phyloP scores from a whole-genome alignment of 345 rosid species.

The Gossypium bickii region DNA sequence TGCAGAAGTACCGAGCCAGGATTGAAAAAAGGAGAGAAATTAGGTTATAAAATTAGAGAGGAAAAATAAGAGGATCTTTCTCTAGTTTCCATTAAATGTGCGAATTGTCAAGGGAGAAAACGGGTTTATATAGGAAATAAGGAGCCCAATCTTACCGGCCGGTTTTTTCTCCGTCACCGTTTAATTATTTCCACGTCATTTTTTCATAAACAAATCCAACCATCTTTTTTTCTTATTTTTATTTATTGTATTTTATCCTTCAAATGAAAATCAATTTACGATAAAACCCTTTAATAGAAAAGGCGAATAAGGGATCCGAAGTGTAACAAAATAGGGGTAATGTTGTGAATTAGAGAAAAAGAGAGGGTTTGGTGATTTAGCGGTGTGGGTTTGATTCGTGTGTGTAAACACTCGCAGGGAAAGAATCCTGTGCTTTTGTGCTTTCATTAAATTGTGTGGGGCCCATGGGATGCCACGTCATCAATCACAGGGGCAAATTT shows the following conservation, averaged over 20 bases:
- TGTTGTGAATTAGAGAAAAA: neutral
- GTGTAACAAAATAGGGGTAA: neutral
- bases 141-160: slow-evolving; percentile 31
- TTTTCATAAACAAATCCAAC: neutral
- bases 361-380: neutral
- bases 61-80: slow-evolving; percentile 8
- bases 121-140: slow-evolving; percentile 55
- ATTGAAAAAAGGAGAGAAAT: neutral
- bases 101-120: slow-evolving; percentile 9
- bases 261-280: neutral
- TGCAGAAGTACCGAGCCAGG: slow-evolving; percentile 20
- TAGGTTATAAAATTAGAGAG: neutral
- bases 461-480: slow-evolving; percentile 4
- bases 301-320: neutral
- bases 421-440: slow-evolving; percentile 9
- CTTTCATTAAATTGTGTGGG: neutral
- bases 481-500: too few relatives aligned
- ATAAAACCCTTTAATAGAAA: neutral
- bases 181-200: slow-evolving; percentile 12
- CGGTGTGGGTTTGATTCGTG: neutral
- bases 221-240: neutral
- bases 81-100: slow-evolving; percentile 13
- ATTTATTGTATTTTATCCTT: neutral
- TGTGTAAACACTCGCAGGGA: slow-evolving; percentile 14
- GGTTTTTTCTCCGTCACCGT: slow-evolving; percentile 32